Percentiles rank a stretch among this genome's conserved stretches.
These are phyloP conservation scores for Hypoxylon trugodes DNA, from an alignment of 495 filamentous ascomycete genomes.

Conservation along the genomic window DNA sequence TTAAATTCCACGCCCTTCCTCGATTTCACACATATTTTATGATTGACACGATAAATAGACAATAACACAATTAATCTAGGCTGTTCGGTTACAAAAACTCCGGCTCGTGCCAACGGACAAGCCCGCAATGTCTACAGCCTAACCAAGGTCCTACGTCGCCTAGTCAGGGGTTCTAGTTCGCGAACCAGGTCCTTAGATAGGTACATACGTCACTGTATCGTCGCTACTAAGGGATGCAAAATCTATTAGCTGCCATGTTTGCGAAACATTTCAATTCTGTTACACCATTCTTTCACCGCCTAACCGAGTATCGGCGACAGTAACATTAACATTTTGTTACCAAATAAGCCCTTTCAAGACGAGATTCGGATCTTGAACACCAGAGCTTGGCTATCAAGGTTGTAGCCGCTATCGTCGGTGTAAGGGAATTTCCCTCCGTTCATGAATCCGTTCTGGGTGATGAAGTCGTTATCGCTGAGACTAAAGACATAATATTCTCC, in stretches of 20 bases:
- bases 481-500: slow-evolving; percentile 76
- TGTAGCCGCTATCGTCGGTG: slow-evolving; percentile 68
- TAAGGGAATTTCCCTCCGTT: slow-evolving; percentile 70
- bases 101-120: slow-evolving; percentile 2
- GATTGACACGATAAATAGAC: no score
- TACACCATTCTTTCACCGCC: no score
- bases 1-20: no score
- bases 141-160: slow-evolving; percentile 17
- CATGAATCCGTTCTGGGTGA: slow-evolving; percentile 76
- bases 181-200: no score
- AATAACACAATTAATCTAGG: no score
- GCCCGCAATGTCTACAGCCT: slow-evolving; percentile 21
- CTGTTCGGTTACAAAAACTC: no score
- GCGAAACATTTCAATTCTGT: no score
- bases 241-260: slow-evolving; percentile 13
- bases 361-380: slow-evolving; percentile 70
- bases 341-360: not conserved
- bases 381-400: slow-evolving; percentile 73
- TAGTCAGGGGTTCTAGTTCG: slow-evolving; percentile 23
- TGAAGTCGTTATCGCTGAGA: slow-evolving; percentile 81
- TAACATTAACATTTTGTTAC: no score
- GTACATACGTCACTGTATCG: no score
- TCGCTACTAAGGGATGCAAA: not conserved
- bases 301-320: no score
- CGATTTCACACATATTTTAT: no score